A percentile compares a stretch with the other conserved stretches of the same genome.
phyloP scores from a whole-genome alignment of 2,329 filamentous ascomycete species.

The Sporothrix globosa region DNA sequence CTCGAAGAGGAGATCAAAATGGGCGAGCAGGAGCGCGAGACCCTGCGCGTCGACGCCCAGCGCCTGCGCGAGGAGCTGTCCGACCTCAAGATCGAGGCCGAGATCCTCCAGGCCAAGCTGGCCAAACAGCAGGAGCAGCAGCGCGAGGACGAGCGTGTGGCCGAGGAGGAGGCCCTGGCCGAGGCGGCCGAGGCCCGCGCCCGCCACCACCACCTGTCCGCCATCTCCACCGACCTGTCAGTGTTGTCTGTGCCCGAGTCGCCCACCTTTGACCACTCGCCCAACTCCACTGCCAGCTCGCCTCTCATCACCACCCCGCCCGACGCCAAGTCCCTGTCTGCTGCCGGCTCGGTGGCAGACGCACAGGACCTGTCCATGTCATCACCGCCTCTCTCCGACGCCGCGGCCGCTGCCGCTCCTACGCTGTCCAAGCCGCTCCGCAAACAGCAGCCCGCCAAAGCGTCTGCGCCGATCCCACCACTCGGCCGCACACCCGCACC shows the following conservation, averaged over 20 bases:
- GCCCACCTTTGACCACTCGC: constrained; percentile 74
- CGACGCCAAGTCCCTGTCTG: constrained; percentile 65
- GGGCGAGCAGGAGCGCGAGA: constrained; percentile 89
- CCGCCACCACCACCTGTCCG: constrained; percentile 56
- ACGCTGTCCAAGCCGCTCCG: constrained; percentile 62
- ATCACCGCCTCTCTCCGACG: constrained; percentile 90
- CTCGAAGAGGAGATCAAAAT: constrained; percentile 92
- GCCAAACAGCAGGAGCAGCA: constrained; percentile 60
- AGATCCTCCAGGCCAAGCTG: constrained; percentile 92
- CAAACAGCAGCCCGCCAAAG: constrained; percentile 54
- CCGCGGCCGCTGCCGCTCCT: constrained; percentile 70
- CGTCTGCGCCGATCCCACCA: constrained; percentile 39
- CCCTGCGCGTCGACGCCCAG: constrained; percentile 86
- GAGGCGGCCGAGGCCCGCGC: constrained; percentile 19
- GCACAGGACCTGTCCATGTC: constrained; percentile 86
- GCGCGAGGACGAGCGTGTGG: constrained; percentile 39
- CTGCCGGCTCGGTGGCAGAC: constrained; percentile 53
- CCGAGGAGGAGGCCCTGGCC: constrained; percentile 17
- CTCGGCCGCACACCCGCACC: constrained; percentile 48
- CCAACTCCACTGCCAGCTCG: constrained; percentile 85
- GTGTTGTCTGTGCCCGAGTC: constrained; percentile 66
- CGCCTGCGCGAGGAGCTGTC: constrained; percentile 86
- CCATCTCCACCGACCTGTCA: constrained; percentile 64
- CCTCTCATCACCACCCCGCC: constrained; percentile 89
- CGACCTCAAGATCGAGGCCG: constrained; percentile 91